These are phyloP conservation scores for Tricholoma saponaceum DNA, from an alignment of 768 basidiomycete species.

Conservation along the genomic window DNA sequence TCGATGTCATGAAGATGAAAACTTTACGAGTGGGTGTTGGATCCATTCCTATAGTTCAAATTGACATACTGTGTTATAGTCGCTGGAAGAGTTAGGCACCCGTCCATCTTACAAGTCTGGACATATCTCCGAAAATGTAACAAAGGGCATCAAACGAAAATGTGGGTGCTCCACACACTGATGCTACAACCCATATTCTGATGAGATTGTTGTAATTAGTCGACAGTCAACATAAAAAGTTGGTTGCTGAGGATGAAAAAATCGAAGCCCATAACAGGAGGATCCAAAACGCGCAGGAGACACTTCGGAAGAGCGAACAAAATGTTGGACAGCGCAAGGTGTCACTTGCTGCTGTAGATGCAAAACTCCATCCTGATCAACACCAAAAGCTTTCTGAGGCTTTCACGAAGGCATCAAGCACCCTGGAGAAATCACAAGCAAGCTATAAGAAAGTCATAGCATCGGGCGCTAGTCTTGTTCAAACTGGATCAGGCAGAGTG, in stretches of 20 bases:
- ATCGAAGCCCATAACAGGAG: not conserved
- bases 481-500: not conserved
- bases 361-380: not conserved
- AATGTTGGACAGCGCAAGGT: not conserved
- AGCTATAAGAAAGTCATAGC: not conserved
- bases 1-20: conserved; percentile 12
- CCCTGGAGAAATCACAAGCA: not conserved
- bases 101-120: conserved; percentile 1
- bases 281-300: not conserved
- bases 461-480: not conserved
- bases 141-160: not conserved
- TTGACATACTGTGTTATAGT: conserved; percentile 2
- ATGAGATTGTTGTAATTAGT: not conserved
- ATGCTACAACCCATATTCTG: not conserved
- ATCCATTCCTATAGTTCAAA: not conserved
- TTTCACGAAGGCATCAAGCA: not conserved
- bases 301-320: not conserved
- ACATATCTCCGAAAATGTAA: conserved; percentile 1
- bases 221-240: not conserved
- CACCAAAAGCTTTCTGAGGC: not conserved
- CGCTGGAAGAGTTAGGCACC: conserved; percentile 2
- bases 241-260: not conserved
- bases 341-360: not conserved
- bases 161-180: not conserved
- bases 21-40: conserved; percentile 6